Base-by-base conservation (phyloP, 75 land plant genomes). In the Adiantum capillusveneris region DNA sequence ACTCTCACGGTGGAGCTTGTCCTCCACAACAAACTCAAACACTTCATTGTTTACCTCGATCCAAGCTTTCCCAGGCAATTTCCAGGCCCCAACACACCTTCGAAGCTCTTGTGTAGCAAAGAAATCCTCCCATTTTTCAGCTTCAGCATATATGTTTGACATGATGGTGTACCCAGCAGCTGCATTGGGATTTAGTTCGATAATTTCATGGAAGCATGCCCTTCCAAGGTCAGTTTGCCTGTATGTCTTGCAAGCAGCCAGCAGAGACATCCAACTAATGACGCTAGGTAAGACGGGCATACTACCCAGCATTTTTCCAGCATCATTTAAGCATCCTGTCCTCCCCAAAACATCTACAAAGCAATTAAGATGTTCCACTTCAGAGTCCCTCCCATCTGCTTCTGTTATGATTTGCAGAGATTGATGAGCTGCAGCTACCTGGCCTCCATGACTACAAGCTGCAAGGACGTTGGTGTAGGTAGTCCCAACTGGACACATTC, bases 401-500 rank as follows among this genome's bases (percentile, higher is more conserved):
- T 46, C 50, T 18, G 13, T 21, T 6, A 46, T 46, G 6, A 17
- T 17, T 17, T 46, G 18, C 50, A 46, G 14, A 6, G 50, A 46
- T 46, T 21, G 50, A 46, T 46, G 50, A 21, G 24, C 57, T 28
- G 17, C 31, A 2, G 6, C 57, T 6, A 55, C 18, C 31, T 55
- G 17, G 11, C 31, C 31, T 27, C 27, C 29, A 30, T 30, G 31
- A 55, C 57, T 30, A 55, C 22, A 55, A 30, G 57, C 57, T 18
- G 31, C 57, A 55, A 55, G 57, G 24, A 55, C 27, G 21, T 27
- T 55, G 5, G 57, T 28, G 27, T 28, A 55, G 3, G 57, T 55
- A 9, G 18, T 20, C 6, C 27, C 27, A 55, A 14, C 57, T 16
- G 57, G 57, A 9, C 16, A 5, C 18, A 55, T 16, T 1, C 57